Evolutionary conservation across 2,329 filamentous ascomycete genomes (phyloP).

Genomic region (Pseudogymnoascus sp.): DNA sequence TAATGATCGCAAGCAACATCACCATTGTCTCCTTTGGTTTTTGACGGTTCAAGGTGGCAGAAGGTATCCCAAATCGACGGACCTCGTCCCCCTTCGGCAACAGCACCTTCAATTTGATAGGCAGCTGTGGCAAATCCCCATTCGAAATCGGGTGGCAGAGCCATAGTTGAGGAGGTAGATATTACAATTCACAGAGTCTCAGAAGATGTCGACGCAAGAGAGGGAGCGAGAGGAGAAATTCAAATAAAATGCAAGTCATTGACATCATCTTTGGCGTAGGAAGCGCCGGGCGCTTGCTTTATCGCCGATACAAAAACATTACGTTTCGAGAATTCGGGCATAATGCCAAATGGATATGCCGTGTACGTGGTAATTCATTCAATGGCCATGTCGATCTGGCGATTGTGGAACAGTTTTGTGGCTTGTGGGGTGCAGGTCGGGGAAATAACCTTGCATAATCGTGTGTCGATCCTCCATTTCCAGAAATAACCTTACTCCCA

Average conservation of each 20-base stretch:
- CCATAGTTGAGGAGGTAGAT: not conserved
- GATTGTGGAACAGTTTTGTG: not conserved
- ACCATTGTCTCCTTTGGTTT: constrained; percentile 29
- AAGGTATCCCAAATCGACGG: constrained; percentile 33
- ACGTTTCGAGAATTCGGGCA: not conserved
- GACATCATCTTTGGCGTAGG: not conserved
- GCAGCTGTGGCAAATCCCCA: constrained; percentile 36
- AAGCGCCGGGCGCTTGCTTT: not conserved
- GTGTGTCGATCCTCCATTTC: not conserved
- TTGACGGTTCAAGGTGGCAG: constrained; percentile 26
- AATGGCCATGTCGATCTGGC: not conserved
- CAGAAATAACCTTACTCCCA: not conserved
- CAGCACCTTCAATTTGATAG: constrained; percentile 37
- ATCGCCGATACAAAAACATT: not conserved
- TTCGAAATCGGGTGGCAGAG: constrained; percentile 31
- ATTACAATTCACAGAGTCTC: constrained; percentile 5
- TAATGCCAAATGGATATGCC: not conserved
- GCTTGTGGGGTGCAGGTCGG: not conserved
- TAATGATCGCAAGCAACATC: constrained; percentile 43
- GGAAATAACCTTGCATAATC: not conserved
- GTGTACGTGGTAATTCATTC: not conserved
- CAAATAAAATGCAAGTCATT: not conserved
- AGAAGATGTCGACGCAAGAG: not conserved
- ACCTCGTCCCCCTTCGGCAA: constrained; percentile 32
- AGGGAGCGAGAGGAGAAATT: not conserved